A percentile compares a stretch with the other conserved stretches of the same genome.
phyloP scores from a whole-genome alignment of 176 grass and related monocot species.

The Oryza glaberrima region DNA sequence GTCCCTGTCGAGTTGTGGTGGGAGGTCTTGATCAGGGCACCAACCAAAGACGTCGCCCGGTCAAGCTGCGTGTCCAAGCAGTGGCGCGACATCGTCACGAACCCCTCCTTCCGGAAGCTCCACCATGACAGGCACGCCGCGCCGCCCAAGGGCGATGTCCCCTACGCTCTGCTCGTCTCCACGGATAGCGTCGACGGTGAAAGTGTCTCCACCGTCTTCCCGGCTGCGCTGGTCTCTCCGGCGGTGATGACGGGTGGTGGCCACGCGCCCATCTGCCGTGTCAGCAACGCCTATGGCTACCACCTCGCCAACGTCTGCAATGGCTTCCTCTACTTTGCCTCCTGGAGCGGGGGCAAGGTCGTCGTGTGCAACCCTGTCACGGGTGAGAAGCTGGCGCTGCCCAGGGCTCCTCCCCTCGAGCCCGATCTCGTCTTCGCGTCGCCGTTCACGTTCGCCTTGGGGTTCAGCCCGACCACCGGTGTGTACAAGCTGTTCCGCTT shows the following conservation, averaged over 20 bases:
- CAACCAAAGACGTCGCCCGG: neutral
- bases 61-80: neutral
- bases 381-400: neutral
- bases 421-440: neutral
- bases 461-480: neutral
- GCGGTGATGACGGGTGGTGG: neutral
- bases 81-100: neutral
- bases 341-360: neutral
- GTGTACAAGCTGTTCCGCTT: neutral
- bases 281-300: neutral
- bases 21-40: too few species aligned
- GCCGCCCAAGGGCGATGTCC: neutral
- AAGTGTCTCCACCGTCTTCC: neutral
- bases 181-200: neutral
- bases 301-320: neutral
- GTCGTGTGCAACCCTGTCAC: constrained; percentile 11
- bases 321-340: neutral
- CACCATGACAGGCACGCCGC: neutral
- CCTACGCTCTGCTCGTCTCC: neutral
- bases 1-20: too few species aligned
- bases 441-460: neutral
- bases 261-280: neutral
- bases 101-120: neutral
- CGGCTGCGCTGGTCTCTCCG: neutral
- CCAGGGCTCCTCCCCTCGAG: neutral